Percentiles rank a stretch among this genome's conserved stretches.
phyloP scores from a whole-genome alignment of 2,329 filamentous ascomycete genomes.

The Colletotrichum trifolii region DNA sequence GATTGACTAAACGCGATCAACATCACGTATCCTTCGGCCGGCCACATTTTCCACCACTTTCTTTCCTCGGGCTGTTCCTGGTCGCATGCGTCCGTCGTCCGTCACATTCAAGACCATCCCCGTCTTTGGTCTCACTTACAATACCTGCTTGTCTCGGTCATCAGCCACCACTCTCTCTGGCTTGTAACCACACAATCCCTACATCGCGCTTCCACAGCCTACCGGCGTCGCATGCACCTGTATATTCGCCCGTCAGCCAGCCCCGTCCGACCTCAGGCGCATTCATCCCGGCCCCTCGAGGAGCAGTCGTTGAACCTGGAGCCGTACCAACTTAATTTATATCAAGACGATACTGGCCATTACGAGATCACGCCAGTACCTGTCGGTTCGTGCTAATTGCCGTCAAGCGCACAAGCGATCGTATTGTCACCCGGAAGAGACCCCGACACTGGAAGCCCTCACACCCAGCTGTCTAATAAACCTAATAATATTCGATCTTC shows the following conservation, averaged over 20 bases:
- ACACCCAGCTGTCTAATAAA: slow-evolving; percentile 19
- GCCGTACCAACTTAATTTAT: neutral
- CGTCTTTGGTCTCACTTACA: slow-evolving; percentile 20
- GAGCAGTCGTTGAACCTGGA: slow-evolving; percentile 1
- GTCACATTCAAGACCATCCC: slow-evolving; percentile 21
- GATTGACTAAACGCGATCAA: neutral
- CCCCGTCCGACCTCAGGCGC: slow-evolving; percentile 1
- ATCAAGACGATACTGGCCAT: neutral
- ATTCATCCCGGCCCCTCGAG: neutral
- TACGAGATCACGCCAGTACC: slow-evolving; percentile 14
- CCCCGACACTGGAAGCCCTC: slow-evolving; percentile 12
- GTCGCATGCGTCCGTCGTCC: slow-evolving; percentile 7
- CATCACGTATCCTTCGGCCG: slow-evolving; percentile 1
- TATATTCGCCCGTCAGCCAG: slow-evolving; percentile 10
- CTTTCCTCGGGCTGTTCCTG: slow-evolving; percentile 24
- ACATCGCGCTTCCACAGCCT: slow-evolving; percentile 1
- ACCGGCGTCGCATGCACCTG: slow-evolving; percentile 11
- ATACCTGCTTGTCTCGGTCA: slow-evolving; percentile 27
- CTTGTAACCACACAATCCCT: slow-evolving; percentile 7
- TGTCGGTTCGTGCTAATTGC: slow-evolving; percentile 20
- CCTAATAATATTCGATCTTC: slow-evolving; percentile 25
- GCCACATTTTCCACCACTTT: slow-evolving; percentile 9
- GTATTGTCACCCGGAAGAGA: slow-evolving; percentile 4
- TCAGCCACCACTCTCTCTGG: slow-evolving; percentile 26
- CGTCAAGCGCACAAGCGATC: slow-evolving; percentile 4